Evolutionary conservation across 2,329 filamentous ascomycete species (phyloP).

Genomic region (Magnaporthales sp.): DNA sequence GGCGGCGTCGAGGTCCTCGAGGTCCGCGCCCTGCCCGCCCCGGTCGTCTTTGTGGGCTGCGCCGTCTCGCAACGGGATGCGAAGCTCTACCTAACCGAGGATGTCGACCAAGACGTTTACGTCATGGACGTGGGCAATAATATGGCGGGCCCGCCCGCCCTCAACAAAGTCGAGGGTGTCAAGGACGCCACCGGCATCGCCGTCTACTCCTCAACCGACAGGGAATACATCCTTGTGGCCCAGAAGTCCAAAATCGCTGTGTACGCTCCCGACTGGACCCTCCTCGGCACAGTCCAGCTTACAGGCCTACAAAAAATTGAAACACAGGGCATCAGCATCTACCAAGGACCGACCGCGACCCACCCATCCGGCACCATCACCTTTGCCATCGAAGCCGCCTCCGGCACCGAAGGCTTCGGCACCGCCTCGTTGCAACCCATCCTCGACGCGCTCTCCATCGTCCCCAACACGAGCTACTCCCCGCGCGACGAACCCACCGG

Average conservation of each 20-base stretch:
- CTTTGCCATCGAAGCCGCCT: constrained; percentile 31
- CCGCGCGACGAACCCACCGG: constrained; percentile 17
- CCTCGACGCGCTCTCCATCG: constrained; percentile 23
- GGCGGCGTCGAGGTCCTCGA: constrained; percentile 26
- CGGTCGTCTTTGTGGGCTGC: constrained; percentile 33
- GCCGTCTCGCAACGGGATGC: constrained; percentile 26
- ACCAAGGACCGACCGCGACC: constrained; percentile 24
- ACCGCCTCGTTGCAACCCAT: constrained; percentile 26
- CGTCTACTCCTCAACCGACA: constrained; percentile 21
- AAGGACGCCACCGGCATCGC: constrained; percentile 30
- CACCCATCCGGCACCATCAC: constrained; percentile 29
- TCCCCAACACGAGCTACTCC: constrained; percentile 27
- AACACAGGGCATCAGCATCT: constrained; percentile 30
- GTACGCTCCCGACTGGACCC: constrained; percentile 25
- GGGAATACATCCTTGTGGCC: constrained; percentile 32
- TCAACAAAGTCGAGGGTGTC: constrained; percentile 13
- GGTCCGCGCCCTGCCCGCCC: constrained; percentile 32
- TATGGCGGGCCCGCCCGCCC: constrained; percentile 24
- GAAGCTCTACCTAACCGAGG: constrained; percentile 29
- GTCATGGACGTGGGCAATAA: constrained; percentile 31
- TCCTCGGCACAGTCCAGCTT: constrained; percentile 26
- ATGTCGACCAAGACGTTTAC: constrained; percentile 28
- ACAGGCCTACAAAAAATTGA: constrained; percentile 31
- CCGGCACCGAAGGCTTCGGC: constrained; percentile 26
- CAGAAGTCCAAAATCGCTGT: constrained; percentile 27